Evolutionary conservation across 176 grass and related monocot genomes (phyloP).

Genomic region (Bothriochloa decipiens): DNA sequence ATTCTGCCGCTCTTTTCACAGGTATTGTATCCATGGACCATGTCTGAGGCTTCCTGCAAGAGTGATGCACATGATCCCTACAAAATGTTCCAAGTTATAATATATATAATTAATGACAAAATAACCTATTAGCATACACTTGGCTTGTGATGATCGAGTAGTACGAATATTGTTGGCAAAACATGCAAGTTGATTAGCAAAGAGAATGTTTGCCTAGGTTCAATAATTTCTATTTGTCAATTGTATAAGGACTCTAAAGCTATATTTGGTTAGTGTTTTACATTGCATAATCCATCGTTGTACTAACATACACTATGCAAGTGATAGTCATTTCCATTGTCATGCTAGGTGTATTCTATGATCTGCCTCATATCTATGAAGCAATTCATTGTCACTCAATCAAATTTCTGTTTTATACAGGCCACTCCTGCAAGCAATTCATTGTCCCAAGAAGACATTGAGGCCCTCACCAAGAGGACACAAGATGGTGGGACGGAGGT

Average conservation of each 20-base stretch:
- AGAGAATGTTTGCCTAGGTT: neutral
- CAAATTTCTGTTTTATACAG: conserved; percentile 37
- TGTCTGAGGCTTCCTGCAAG: conserved; percentile 4
- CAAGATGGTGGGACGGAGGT: conserved; percentile 97
- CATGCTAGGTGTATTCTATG: neutral
- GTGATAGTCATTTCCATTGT: neutral
- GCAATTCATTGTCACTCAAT: neutral
- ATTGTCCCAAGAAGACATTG: conserved; percentile 70
- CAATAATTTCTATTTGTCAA: neutral
- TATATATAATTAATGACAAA: neutral
- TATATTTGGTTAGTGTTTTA: neutral
- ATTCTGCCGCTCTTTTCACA: conserved; percentile 93
- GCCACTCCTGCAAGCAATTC: conserved; percentile 75
- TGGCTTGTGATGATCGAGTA: neutral
- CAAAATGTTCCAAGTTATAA: neutral
- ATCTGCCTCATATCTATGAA: neutral
- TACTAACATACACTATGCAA: neutral
- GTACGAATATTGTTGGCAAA: neutral
- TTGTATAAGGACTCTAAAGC: neutral
- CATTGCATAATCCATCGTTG: neutral
- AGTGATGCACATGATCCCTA: neutral
- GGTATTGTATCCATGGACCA: conserved; percentile 25
- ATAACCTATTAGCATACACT: neutral
- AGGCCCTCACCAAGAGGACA: conserved; percentile 91
- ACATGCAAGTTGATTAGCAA: neutral